Evolutionary conservation across 495 filamentous ascomycete species (phyloP).

Genomic region (Xanthoparmelia taractica): DNA sequence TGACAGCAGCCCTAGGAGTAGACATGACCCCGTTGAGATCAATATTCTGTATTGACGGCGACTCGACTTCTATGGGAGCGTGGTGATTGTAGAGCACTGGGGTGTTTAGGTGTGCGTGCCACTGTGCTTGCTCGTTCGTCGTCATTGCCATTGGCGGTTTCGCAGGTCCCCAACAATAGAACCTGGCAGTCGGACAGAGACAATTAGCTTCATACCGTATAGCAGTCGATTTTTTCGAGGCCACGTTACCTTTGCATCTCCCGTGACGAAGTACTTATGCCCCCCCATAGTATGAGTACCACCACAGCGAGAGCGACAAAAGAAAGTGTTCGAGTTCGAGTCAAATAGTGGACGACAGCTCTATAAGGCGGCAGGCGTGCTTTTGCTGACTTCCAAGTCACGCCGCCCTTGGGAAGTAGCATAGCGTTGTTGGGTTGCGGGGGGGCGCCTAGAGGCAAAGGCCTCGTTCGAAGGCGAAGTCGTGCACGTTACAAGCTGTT

Average conservation of each 20-base stretch:
- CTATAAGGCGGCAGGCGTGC: slow-evolving; percentile 73
- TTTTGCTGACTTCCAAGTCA: slow-evolving; percentile 87
- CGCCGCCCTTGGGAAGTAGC: slow-evolving; percentile 80
- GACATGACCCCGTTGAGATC: slow-evolving; percentile 83
- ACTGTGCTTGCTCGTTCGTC: slow-evolving; percentile 78
- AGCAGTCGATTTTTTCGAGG: not conserved
- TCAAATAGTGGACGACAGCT: slow-evolving; percentile 68
- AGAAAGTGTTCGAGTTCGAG: slow-evolving; percentile 71
- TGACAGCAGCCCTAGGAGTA: slow-evolving; percentile 64
- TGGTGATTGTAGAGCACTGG: slow-evolving; percentile 96
- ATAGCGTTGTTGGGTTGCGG: slow-evolving; percentile 40
- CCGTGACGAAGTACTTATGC: slow-evolving; percentile 68
- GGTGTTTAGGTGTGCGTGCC: slow-evolving; percentile 81
- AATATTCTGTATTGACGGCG: slow-evolving; percentile 64
- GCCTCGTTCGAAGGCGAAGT: slow-evolving; percentile 10
- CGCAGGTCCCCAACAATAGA: slow-evolving; percentile 91
- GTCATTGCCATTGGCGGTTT: slow-evolving; percentile 93
- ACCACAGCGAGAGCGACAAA: slow-evolving; percentile 63
- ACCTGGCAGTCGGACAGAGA: slow-evolving; percentile 45
- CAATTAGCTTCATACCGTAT: not conserved
- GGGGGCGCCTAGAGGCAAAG: slow-evolving; percentile 13
- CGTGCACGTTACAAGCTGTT: slow-evolving; percentile 6
- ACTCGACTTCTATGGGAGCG: slow-evolving; percentile 74
- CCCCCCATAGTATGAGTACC: slow-evolving; percentile 83
- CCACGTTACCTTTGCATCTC: slow-evolving; percentile 78